Base-by-base conservation (phyloP, 257 asterid species). In the Fraxinus excelsior region DNA sequence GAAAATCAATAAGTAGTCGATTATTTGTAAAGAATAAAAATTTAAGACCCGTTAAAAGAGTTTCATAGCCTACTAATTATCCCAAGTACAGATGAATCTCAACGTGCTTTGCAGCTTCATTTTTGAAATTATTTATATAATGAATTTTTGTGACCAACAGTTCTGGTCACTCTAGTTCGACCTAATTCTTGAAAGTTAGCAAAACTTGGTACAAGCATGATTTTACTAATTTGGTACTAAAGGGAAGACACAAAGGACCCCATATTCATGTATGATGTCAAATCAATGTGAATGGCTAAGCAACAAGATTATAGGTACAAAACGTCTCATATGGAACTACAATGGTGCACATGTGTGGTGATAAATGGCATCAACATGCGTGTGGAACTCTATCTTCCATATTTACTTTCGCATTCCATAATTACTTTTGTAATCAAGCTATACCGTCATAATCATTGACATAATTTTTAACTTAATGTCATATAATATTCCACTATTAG, bases 201-300 rank as follows among this genome's bases (percentile, higher is more conserved):
- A 60, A 60, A 60, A 9, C 18, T 21, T 25, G 14, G 4, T 60
- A 25, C 31, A 60, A 23, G 25, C 32, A 7, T 7, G 67, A 60
- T 21, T 23, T 60, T 60, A 23, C 67, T 2, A n/a, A 60, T 58
- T 58, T 58, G 29, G 66, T 56, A 2, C 28, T 19, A 56, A n/a
- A 5, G 28, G 7, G 65, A 4, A 9, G 65, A n/a, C 65, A 19
- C 2, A 56, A 18, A 56, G 28, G 65, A n/a, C 26, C 65, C 65
- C 14, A n/a, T 56, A 56, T 26, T 56, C 65, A 19, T 56, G 66
- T 58, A 58, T 29, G 29, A 58, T 10, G 31, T 28, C 66, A 58
- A 58, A 58, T 58, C 66, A 58, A 58, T 58, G 66, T 58, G 66
- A 58, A 58, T 58, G 66, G 66, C 66, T 58, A 19, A n/a, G 66